Conservation (phyloP, 176 grass and related monocot genomes). For the Rhynchospora pubera region DNA sequence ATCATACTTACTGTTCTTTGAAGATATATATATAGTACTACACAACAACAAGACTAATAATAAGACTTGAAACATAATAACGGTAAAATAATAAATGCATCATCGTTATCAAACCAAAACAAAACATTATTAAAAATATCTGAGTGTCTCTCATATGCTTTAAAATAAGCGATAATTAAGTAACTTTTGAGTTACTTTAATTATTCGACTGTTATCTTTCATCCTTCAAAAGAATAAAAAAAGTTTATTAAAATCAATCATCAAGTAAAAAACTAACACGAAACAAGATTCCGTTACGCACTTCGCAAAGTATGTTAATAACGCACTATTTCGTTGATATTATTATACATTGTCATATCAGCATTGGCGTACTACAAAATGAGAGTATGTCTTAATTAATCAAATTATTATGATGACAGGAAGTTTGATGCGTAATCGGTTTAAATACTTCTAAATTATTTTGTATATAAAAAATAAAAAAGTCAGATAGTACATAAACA, state of each 20-base stretch:
- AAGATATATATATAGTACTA: not conserved
- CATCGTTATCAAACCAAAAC: not conserved
- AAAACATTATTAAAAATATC: not conserved
- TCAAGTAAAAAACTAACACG: not conserved
- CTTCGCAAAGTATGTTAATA: not conserved
- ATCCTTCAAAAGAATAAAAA: not conserved
- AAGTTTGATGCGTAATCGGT: not conserved
- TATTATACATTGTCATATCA: not conserved
- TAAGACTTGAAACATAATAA: not conserved
- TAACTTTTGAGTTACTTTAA: not conserved
- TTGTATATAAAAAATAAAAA: not conserved
- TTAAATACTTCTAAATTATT: not conserved
- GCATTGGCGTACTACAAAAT: not conserved
- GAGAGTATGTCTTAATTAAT: not conserved
- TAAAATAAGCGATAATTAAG: not conserved
- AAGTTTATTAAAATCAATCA: not conserved
- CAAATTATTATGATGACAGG: not conserved
- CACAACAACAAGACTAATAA: not conserved
- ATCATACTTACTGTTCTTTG: not conserved
- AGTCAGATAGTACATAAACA: conserved; percentile 5
- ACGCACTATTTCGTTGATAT: not conserved
- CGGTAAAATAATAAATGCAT: too few species aligned
- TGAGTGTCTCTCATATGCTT: not conserved
- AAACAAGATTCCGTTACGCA: not conserved
- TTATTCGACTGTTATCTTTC: not conserved